phyloP scores from a whole-genome alignment of 164 flowering plant species.

The Nelumbo lutea region DNA sequence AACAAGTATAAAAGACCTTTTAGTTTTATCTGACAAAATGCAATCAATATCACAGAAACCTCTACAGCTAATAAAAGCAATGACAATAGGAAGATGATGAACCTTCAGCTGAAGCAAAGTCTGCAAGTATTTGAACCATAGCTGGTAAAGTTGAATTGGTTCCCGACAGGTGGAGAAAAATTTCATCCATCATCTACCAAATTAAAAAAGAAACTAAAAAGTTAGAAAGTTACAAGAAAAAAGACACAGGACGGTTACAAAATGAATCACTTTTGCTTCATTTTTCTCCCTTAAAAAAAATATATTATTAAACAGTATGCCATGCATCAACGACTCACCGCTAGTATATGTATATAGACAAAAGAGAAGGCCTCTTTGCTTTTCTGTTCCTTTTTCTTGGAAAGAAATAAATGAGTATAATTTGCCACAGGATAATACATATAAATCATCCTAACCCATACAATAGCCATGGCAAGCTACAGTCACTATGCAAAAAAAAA shows the following conservation, averaged over 20 bases:
- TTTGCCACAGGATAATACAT: too few species aligned
- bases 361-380: too few species aligned
- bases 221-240: neutral
- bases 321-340: too few species aligned
- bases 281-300: too few species aligned
- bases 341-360: too few species aligned
- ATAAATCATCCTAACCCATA: too few species aligned
- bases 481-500: too few species aligned
- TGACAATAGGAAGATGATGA: constrained; percentile 16
- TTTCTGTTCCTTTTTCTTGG: too few species aligned
- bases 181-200: constrained; percentile 93
- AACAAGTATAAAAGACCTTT: constrained; percentile 18
- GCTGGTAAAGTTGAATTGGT: constrained; percentile 69
- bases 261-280: neutral
- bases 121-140: constrained; percentile 95
- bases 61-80: constrained; percentile 1
- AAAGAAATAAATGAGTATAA: too few species aligned
- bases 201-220: neutral
- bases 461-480: too few species aligned
- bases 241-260: neutral
- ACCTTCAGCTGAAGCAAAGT: constrained; percentile 92
- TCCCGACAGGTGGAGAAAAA: constrained; percentile 75
- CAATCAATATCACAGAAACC: constrained; percentile 1
- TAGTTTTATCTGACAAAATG: constrained; percentile 14
- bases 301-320: too few species aligned